Percentiles rank a stretch among this genome's conserved stretches.
Conservation (phyloP, 2,329 filamentous ascomycete species). For the Stachybotrys chartarum region DNA sequence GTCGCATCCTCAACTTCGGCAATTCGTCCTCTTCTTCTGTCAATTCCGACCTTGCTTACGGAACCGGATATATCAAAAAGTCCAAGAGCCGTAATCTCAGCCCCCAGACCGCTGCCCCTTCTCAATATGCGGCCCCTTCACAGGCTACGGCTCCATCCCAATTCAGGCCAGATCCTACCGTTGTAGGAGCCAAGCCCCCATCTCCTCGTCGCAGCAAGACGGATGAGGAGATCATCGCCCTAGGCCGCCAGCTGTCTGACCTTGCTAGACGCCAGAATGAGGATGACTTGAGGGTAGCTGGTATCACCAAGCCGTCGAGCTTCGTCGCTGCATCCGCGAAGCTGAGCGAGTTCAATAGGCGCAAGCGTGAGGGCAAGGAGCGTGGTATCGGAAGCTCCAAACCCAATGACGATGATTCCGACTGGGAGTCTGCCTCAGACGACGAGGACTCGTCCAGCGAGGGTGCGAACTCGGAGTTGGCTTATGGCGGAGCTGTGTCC, state of each 20-base stretch:
- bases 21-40: slow-evolving; percentile 63
- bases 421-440: slow-evolving; percentile 52
- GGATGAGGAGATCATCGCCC: slow-evolving; percentile 50
- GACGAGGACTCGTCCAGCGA: slow-evolving; percentile 33
- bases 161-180: slow-evolving; percentile 5
- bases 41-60: slow-evolving; percentile 63
- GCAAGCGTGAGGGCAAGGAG: slow-evolving; percentile 25
- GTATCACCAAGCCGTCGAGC: slow-evolving; percentile 14
- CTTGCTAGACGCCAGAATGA: slow-evolving; percentile 44
- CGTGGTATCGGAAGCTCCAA: slow-evolving; percentile 35
- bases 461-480: slow-evolving; percentile 31
- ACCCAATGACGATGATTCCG: slow-evolving; percentile 34
- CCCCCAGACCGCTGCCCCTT: slow-evolving; percentile 8
- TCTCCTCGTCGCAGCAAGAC: slow-evolving; percentile 29
- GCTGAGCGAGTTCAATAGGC: slow-evolving; percentile 28
- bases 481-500: slow-evolving; percentile 23
- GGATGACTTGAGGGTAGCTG: slow-evolving; percentile 37
- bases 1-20: slow-evolving; percentile 48
- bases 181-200: not conserved
- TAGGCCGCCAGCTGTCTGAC: slow-evolving; percentile 47
- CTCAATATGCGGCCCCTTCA: not conserved
- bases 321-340: slow-evolving; percentile 31
- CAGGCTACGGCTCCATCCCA: not conserved
- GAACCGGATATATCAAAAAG: slow-evolving; percentile 48
- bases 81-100: slow-evolving; percentile 20